Conservation (phyloP, 192 early-diverging fungal species). For the Podila epicladia region DNA sequence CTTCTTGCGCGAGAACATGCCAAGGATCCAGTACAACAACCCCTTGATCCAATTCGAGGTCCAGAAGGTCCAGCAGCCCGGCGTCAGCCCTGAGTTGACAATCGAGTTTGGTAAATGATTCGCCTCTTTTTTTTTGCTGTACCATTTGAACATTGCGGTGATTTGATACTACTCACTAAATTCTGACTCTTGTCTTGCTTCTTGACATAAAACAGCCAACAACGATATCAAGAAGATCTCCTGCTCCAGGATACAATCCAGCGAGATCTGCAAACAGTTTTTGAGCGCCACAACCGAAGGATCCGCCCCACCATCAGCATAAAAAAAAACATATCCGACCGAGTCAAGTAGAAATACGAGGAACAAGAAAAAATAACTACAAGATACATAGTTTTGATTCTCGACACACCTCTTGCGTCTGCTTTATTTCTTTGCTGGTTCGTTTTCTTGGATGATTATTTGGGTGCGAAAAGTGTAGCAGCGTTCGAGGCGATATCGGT, state of each 20-base stretch:
- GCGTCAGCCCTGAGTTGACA: constrained; percentile 55
- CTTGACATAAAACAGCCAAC: constrained; percentile 21
- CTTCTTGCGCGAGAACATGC: constrained; percentile 62
- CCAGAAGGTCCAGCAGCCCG: constrained; percentile 48
- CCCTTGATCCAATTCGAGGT: constrained; percentile 58
- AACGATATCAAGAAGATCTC: constrained; percentile 47
- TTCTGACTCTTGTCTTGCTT: neutral
- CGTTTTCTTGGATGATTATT: too few relatives aligned
- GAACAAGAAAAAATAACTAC: too few relatives aligned
- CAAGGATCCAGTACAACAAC: constrained; percentile 66
- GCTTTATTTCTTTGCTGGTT: too few relatives aligned
- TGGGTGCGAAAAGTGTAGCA: too few relatives aligned
- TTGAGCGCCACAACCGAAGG: constrained; percentile 42
- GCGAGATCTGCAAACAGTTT: constrained; percentile 50
- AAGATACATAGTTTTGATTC: too few relatives aligned
- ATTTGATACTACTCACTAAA: neutral
- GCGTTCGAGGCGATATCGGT: too few relatives aligned
- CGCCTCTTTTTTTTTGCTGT: neutral
- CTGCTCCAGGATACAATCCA: constrained; percentile 52
- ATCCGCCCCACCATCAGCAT: constrained; percentile 20
- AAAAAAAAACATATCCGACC: neutral
- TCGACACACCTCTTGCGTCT: too few relatives aligned
- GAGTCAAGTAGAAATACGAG: too few relatives aligned
- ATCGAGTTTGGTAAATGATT: constrained; percentile 60
- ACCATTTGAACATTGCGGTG: neutral